Base-by-base conservation (phyloP, 805 yeast genomes). In the Wickerhamiella domercqiae region DNA sequence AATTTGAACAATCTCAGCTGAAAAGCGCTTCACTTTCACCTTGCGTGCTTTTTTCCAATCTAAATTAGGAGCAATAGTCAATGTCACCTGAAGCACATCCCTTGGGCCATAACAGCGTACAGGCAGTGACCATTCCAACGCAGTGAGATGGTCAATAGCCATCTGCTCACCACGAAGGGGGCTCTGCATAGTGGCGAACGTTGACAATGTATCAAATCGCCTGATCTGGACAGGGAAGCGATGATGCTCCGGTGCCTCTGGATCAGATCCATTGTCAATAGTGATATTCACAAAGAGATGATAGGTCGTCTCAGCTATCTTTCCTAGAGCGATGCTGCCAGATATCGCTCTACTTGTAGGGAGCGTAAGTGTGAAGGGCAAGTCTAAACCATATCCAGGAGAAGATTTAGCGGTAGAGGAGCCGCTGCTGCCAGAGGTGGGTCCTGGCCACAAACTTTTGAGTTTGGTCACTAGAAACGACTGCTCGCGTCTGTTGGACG, bases 31-130 rank as follows among this genome's bases (percentile, higher is more conserved):
- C n/a, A 62, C 44, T 41, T 54, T 56, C 32, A 60, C 61, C 39
- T 55, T 56, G 32, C 49, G 47, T 5, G 63, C 49, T 43, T 55
- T 54, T n/a, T 52, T 39, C 54, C 58, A 51, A 43, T 61, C 66
- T 3, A 49, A 52, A 36, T 62, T 62, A 11, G 61, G 57, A n/a
- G 40, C 34, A 2, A 60, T 45, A 21, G 48, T 51, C 34, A 59
- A 32, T 29, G 40, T 44, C n/a, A 56, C 51, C 3, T 43, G 41
- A 1, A 62, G 38, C 13, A 39, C 37, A 39, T 62, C 67, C 7
- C 58, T 51, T 3, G 66, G 66, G 3, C 67, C 67, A 36, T 48
- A 60, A 2, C 63, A 57, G 1, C 61, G 46, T 7, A 49, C 42
- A 1, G 60, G 56, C 4, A 59, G 38, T 11, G 53, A 44, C 39